These are phyloP conservation scores for Lachancea kluyveri DNA, from an alignment of 805 yeast species.

Conservation along the genomic window DNA sequence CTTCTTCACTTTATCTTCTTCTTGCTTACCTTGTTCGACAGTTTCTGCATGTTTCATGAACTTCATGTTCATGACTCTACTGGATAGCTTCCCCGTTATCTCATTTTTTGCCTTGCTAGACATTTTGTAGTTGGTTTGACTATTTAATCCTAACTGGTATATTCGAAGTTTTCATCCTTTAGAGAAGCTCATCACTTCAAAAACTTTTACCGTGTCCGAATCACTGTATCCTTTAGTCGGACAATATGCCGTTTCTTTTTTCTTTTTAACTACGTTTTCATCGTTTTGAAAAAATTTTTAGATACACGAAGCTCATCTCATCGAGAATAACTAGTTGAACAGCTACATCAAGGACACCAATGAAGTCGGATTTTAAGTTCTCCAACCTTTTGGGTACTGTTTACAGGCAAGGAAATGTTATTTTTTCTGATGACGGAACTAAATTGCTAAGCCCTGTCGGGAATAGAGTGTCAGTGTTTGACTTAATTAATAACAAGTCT, in stretches of 20 bases:
- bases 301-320: too few species aligned
- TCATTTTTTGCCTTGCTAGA: constrained; percentile 1
- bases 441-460: constrained; percentile 88
- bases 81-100: constrained; percentile 41
- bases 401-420: constrained; percentile 84
- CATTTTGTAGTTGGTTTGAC: too few species aligned
- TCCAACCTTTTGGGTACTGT: constrained; percentile 92
- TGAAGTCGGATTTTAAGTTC: constrained; percentile 87
- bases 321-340: too few species aligned
- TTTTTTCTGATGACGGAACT: constrained; percentile 82
- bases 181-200: too few species aligned
- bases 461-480: constrained; percentile 84
- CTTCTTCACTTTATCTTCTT: constrained; percentile 33
- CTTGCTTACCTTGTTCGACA: constrained; percentile 29
- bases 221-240: too few species aligned
- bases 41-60: constrained; percentile 47
- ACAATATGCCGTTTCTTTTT: too few species aligned
- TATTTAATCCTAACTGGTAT: too few species aligned
- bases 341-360: constrained; percentile 25
- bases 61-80: constrained; percentile 81
- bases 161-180: too few species aligned
- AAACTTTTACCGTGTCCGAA: too few species aligned
- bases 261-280: too few species aligned
- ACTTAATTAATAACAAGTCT: constrained; percentile 74
- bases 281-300: too few species aligned